phyloP scores from a whole-genome alignment of 2,329 filamentous ascomycete genomes.

The Nothophoma quercina region DNA sequence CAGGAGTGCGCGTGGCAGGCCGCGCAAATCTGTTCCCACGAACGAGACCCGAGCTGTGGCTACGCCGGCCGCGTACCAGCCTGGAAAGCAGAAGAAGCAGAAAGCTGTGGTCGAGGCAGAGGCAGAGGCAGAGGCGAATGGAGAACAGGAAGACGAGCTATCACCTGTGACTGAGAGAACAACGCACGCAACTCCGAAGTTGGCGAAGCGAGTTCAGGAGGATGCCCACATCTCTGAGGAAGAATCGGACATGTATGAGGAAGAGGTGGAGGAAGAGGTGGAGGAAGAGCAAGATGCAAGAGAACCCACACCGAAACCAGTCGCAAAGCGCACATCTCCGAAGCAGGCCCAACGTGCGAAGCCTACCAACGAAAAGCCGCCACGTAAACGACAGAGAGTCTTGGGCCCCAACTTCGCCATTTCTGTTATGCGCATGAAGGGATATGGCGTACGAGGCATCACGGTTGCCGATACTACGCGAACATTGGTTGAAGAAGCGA shows the following conservation, averaged over 20 bases:
- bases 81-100: slow-evolving; percentile 14
- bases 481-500: slow-evolving; percentile 59
- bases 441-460: slow-evolving; percentile 46
- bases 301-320: slow-evolving; percentile 18
- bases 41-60: slow-evolving; percentile 12
- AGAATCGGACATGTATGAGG: slow-evolving; percentile 15
- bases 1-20: slow-evolving; percentile 20
- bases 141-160: slow-evolving; percentile 26
- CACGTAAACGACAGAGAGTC: slow-evolving; percentile 39
- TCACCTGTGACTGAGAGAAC: slow-evolving; percentile 26
- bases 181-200: slow-evolving; percentile 6
- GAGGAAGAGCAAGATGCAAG: slow-evolving; percentile 24
- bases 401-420: slow-evolving; percentile 40
- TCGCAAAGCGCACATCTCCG: slow-evolving; percentile 21
- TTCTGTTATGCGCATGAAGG: slow-evolving; percentile 51
- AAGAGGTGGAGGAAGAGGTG: slow-evolving; percentile 27
- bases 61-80: slow-evolving; percentile 24
- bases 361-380: slow-evolving; percentile 29
- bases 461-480: slow-evolving; percentile 62
- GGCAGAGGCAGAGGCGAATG: slow-evolving; percentile 11
- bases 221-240: not conserved
- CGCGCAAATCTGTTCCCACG: slow-evolving; percentile 12
- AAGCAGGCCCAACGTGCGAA: slow-evolving; percentile 24
- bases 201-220: not conserved
- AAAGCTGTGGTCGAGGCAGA: slow-evolving; percentile 5